Evolutionary conservation across 345 rosid genomes (phyloP).

Genomic region (Kandelia obovata): DNA sequence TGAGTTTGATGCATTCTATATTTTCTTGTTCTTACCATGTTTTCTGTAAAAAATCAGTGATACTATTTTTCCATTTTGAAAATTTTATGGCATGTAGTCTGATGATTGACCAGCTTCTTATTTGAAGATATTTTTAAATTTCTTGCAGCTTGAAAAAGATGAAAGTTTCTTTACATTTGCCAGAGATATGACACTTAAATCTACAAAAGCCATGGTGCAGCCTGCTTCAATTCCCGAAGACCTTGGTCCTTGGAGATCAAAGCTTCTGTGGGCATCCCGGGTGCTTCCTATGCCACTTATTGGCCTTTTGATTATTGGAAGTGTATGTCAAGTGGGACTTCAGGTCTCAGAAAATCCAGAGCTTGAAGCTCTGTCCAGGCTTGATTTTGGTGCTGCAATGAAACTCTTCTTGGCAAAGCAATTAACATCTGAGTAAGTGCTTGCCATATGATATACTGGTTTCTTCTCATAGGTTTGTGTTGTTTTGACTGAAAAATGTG

Average conservation of each 20-base stretch:
- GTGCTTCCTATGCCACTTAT: conserved; percentile 97
- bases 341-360: conserved; percentile 70
- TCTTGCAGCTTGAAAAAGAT: conserved; percentile 69
- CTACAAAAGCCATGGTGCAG: conserved; percentile 77
- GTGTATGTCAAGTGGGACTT: conserved; percentile 61
- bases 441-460: neutral
- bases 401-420: conserved; percentile 84
- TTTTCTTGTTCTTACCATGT: too few relatives aligned
- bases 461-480: too few relatives aligned
- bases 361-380: conserved; percentile 76
- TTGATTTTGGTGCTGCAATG: conserved; percentile 85
- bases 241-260: conserved; percentile 82
- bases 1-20: too few relatives aligned
- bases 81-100: neutral
- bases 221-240: conserved; percentile 53
- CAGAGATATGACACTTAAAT: conserved; percentile 75
- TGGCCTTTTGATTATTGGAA: conserved; percentile 76
- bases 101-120: neutral
- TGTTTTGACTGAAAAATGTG: too few relatives aligned
- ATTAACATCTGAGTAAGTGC: conserved; percentile 80
- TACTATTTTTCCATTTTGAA: too few relatives aligned
- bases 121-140: conserved; percentile 16
- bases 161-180: conserved; percentile 90
- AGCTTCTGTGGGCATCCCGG: conserved; percentile 91
- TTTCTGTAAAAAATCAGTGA: too few relatives aligned